Evolutionary conservation across 169 alveolate species (phyloP), one percentile per base, ranked within the genome.

Genomic region (Plasmodium gonderi): DNA sequence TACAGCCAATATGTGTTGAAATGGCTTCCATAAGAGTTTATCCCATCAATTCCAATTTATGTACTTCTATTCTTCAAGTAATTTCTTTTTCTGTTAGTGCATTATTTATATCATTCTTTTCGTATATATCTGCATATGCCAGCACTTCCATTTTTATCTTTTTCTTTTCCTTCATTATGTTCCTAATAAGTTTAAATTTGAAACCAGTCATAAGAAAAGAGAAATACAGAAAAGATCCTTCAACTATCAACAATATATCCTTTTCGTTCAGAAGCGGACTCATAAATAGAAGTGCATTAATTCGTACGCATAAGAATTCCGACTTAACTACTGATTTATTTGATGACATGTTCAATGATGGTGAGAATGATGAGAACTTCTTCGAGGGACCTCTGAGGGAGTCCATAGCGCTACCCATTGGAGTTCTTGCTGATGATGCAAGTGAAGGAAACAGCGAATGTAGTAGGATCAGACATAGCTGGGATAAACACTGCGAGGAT

Each of bases 1-100:
- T 80, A n/a, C 91, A 80, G 44, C 91, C 91, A 64, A 31, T 80
- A 80, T 60, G 79, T 60, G 79, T 80, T 40, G 91, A 80, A 65
- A 80, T 80, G 91, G 91, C 91, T n/a, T 60, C 79, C 31, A 80
- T 80, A n/a, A 60, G 49, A 40, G 78, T 80, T 14, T 64, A 80
- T 65, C 91, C 91, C 36, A 60, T 80, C 44, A 80, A 54, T 64
- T 80, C 91, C 23, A 80, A 80, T 80, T 64, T 80, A n/a, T 80
- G 91, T 60, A 80, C 91, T 31, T 60, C 91, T 31, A 31, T 80
- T 8, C 78, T 80, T 5, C 91, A 80, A 80, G 91, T 80, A 40
- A 42, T 80, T n/a, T 60, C 91, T n/a, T 64, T 80, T 64, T 60
- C 68, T 29, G 79, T 80, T 36, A 80, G 91, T 45, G 91, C 91